A percentile compares a stretch with the other conserved stretches of the same genome.
Evolutionary conservation across 2,329 filamentous ascomycete species (phyloP).

Genomic region (Chalara sp.): DNA sequence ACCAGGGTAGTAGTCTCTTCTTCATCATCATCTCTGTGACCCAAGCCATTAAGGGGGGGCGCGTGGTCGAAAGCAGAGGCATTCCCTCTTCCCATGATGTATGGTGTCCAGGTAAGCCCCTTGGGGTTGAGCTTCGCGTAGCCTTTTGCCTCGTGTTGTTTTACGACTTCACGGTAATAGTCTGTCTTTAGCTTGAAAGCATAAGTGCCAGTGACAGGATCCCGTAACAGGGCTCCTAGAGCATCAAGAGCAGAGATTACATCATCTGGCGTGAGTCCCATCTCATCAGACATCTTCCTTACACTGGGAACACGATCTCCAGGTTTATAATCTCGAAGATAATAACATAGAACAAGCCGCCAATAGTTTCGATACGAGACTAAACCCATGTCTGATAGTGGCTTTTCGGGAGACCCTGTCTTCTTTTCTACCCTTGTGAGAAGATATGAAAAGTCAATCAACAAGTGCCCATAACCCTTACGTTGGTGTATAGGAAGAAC

Average conservation of each 20-base stretch:
- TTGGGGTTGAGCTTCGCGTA: conserved; percentile 80
- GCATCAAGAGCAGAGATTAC: conserved; percentile 91
- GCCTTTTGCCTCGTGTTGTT: conserved; percentile 81
- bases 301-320: conserved; percentile 49
- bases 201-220: conserved; percentile 82
- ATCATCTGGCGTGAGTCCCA: conserved; percentile 93
- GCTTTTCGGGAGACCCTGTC: conserved; percentile 94
- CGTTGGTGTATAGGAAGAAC: conserved; percentile 94
- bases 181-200: conserved; percentile 80
- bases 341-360: conserved; percentile 81
- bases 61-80: conserved; percentile 77
- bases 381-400: conserved; percentile 93
- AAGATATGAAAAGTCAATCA: conserved; percentile 98
- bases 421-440: conserved; percentile 89
- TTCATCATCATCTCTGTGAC: conserved; percentile 71
- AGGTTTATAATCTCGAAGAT: conserved; percentile 60
- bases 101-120: conserved; percentile 88
- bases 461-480: conserved; percentile 90
- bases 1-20: conserved; percentile 17
- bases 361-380: conserved; percentile 98
- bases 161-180: conserved; percentile 82
- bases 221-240: conserved; percentile 79
- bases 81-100: conserved; percentile 86
- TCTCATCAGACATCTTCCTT: conserved; percentile 73
- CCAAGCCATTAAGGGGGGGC: conserved; percentile 76